Percentiles rank a stretch among this genome's conserved stretches.
phyloP scores from a whole-genome alignment of 2,329 filamentous ascomycete genomes.

The Calonectria leucothoes region DNA sequence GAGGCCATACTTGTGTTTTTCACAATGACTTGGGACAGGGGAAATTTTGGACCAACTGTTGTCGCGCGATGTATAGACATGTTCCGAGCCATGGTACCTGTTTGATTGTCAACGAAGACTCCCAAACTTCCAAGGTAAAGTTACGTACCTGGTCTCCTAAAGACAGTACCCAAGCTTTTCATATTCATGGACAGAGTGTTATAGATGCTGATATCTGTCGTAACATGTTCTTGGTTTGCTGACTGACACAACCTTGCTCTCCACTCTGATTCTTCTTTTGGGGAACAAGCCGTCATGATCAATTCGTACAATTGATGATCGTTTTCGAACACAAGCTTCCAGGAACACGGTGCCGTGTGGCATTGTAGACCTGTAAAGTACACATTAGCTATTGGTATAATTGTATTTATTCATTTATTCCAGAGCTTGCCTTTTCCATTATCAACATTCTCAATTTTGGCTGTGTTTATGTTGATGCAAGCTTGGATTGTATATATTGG shows the following conservation, averaged over 20 bases:
- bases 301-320: constrained; percentile 84
- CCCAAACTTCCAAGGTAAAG: neutral
- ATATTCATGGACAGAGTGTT: constrained; percentile 77
- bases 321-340: constrained; percentile 90
- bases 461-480: constrained; percentile 75
- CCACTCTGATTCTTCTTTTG: constrained; percentile 85
- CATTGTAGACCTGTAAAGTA: constrained; percentile 80
- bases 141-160: constrained; percentile 74
- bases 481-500: constrained; percentile 79
- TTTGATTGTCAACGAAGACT: constrained; percentile 13
- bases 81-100: constrained; percentile 72
- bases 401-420: neutral
- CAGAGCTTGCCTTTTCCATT: constrained; percentile 74
- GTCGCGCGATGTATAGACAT: constrained; percentile 85
- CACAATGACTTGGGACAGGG: constrained; percentile 82
- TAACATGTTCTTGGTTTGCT: constrained; percentile 60
- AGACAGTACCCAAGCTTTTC: constrained; percentile 79
- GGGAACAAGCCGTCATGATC: constrained; percentile 86
- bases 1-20: constrained; percentile 80
- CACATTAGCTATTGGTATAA: constrained; percentile 26
- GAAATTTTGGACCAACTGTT: constrained; percentile 76
- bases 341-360: constrained; percentile 86
- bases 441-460: constrained; percentile 77
- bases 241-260: constrained; percentile 71
- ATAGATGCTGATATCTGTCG: constrained; percentile 62